Conservation (phyloP, 75 land plant species). For the Selaginella moellendorffii region DNA sequence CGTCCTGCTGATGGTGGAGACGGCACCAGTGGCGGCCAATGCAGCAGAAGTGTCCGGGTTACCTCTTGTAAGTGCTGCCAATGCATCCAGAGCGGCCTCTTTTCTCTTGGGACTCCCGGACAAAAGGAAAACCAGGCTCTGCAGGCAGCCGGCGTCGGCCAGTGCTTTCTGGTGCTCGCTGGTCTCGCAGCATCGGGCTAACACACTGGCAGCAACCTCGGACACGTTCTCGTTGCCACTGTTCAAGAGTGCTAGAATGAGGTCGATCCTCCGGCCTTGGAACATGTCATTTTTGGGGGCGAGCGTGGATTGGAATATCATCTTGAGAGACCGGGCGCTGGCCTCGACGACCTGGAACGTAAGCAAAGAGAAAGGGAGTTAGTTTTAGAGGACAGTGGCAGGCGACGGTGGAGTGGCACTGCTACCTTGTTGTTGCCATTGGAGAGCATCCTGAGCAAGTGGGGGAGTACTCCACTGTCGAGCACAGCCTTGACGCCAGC, state of each 20-base stretch:
- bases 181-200: constrained; percentile 69
- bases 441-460: constrained; percentile 35
- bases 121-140: constrained; percentile 49
- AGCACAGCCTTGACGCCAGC: constrained; percentile 70
- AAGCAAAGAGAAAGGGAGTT: neutral
- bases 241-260: constrained; percentile 50
- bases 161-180: constrained; percentile 48
- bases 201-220: constrained; percentile 78
- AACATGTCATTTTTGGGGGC: constrained; percentile 85
- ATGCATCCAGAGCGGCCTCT: constrained; percentile 78
- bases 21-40: constrained; percentile 30
- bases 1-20: constrained; percentile 37
- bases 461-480: constrained; percentile 60
- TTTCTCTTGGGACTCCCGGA: constrained; percentile 50
- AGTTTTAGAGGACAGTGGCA: neutral
- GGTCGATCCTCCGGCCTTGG: constrained; percentile 43
- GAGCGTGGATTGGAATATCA: constrained; percentile 81
- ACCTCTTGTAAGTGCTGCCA: constrained; percentile 53
- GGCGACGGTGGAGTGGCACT: neutral
- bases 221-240: constrained; percentile 68
- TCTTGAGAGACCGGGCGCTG: constrained; percentile 72
- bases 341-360: constrained; percentile 79
- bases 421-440: constrained; percentile 53
- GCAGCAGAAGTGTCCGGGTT: constrained; percentile 37
- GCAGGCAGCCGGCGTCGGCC: constrained; percentile 52